Percentiles rank a stretch among this genome's conserved stretches.
Conservation (phyloP, 208 protist species). For the Trichomonas tenax region DNA sequence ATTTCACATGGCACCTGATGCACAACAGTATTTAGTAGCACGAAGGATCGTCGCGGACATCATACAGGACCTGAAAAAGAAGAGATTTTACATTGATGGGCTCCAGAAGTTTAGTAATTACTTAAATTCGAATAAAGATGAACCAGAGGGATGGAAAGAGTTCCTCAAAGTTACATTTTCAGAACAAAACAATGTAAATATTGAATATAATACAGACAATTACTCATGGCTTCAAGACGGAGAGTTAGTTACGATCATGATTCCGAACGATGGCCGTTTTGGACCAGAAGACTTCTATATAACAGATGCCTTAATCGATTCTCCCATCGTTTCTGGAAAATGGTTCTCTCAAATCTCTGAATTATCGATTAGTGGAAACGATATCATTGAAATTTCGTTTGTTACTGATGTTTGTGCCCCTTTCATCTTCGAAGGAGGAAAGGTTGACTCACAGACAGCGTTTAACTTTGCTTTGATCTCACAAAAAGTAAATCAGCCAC, state of each 20-base stretch:
- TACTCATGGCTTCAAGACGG: not conserved
- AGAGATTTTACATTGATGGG: not conserved
- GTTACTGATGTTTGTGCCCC: not conserved
- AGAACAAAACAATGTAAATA: not conserved
- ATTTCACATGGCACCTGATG: not conserved
- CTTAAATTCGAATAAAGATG: not conserved
- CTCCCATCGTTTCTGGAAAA: not conserved
- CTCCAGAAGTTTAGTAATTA: not conserved
- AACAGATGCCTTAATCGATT: not conserved
- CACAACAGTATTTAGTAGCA: not conserved
- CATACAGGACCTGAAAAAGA: not conserved
- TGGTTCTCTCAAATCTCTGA: not conserved
- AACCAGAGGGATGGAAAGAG: not conserved
- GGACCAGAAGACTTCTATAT: not conserved
- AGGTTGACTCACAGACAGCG: not conserved
- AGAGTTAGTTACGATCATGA: not conserved
- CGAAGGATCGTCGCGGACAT: not conserved
- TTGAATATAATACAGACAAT: not conserved
- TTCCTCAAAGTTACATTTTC: not conserved
- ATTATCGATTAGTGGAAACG: not conserved
- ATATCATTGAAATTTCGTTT: not conserved
- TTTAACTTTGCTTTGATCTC: not conserved
- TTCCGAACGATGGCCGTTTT: not conserved
- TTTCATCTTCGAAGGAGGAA: not conserved
- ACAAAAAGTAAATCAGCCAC: not conserved